Evolutionary conservation across 176 grass and related monocot species (phyloP).

Genomic region (Poa annua): DNA sequence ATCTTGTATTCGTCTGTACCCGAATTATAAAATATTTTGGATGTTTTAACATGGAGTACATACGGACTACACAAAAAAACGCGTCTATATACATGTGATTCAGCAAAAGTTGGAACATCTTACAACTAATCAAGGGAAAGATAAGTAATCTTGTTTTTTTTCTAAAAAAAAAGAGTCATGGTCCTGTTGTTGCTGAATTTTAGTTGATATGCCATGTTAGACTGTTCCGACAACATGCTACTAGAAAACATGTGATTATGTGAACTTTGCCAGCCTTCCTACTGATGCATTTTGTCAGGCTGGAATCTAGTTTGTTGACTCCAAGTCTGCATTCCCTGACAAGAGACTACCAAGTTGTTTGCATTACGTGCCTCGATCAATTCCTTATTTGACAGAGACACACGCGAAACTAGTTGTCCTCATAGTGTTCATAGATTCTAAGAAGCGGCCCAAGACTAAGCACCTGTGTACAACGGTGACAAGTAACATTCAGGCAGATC

Average conservation of each 20-base stretch:
- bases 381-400: background rate
- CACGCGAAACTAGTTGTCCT: background rate
- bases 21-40: too few species aligned
- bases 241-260: background rate
- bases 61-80: too few species aligned
- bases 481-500: conserved; percentile 17
- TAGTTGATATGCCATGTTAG: background rate
- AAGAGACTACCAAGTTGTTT: background rate
- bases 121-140: too few species aligned
- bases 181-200: background rate
- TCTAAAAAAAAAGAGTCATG: background rate
- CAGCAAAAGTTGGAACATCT: too few species aligned
- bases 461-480: background rate
- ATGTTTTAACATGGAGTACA: too few species aligned
- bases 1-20: background rate
- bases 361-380: background rate
- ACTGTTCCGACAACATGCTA: background rate
- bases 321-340: background rate
- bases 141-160: background rate
- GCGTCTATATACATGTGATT: too few species aligned
- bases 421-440: conserved; percentile 4
- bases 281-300: background rate
- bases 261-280: background rate
- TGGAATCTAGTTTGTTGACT: background rate
- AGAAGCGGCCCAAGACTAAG: background rate